phyloP scores from a whole-genome alignment of 2,329 filamentous ascomycete genomes.

The Xylariaceae sp. region DNA sequence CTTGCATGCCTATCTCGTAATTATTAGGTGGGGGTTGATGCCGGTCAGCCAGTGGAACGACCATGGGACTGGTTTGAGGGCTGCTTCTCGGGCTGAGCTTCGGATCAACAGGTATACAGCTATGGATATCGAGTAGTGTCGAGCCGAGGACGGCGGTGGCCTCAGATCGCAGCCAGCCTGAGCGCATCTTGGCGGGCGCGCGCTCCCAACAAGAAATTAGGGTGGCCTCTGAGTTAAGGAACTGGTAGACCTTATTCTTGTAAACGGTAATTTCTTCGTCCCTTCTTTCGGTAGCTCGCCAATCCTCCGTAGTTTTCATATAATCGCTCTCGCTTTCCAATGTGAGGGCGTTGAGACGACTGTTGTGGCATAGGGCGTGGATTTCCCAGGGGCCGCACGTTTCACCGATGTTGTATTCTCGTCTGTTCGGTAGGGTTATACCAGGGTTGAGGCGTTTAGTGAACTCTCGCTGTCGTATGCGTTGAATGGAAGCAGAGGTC shows the following conservation, averaged over 20 bases:
- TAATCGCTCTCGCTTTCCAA: conserved; percentile 12
- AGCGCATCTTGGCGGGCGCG: conserved; percentile 12
- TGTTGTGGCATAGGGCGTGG: conserved; percentile 23
- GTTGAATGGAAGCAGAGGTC: conserved; percentile 9
- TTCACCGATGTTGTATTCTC: not conserved
- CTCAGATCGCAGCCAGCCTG: conserved; percentile 23
- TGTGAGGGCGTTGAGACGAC: conserved; percentile 13
- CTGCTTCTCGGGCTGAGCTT: too few species aligned
- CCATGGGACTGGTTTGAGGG: too few species aligned
- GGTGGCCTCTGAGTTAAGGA: conserved; percentile 22
- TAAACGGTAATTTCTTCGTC: conserved; percentile 11
- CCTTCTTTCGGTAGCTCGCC: conserved; percentile 8
- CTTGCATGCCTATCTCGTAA: too few species aligned
- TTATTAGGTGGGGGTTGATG: too few species aligned
- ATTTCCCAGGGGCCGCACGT: conserved; percentile 23
- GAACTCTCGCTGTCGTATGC: conserved; percentile 12
- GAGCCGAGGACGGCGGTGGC: conserved; percentile 21
- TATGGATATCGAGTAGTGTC: conserved; percentile 16
- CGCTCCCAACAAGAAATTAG: conserved; percentile 25
- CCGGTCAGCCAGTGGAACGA: too few species aligned
- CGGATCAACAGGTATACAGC: too few species aligned
- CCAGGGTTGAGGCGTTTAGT: conserved; percentile 16
- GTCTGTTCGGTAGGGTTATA: not conserved
- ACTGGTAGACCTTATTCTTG: conserved; percentile 13
- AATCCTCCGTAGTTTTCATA: not conserved